Percentiles rank a stretch among this genome's conserved stretches.
Evolutionary conservation across 371 early-diverging fungal species (phyloP).

Genomic region (Synchytrium microbalum): DNA sequence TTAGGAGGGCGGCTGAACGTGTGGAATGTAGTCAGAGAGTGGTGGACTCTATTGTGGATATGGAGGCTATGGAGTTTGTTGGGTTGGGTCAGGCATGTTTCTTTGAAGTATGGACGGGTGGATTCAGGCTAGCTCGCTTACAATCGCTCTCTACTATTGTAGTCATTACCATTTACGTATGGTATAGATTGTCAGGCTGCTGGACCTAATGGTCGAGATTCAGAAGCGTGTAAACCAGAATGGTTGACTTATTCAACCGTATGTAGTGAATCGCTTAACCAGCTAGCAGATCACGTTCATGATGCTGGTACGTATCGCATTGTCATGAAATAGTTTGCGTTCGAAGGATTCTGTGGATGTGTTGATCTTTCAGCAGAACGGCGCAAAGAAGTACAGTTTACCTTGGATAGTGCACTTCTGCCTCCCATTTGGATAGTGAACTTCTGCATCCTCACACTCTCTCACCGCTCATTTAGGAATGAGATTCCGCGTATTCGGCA

Average conservation of each 20-base stretch:
- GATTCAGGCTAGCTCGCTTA: too few relatives aligned
- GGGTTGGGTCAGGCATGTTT: neutral
- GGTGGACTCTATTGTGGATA: neutral
- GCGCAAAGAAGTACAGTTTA: too few relatives aligned
- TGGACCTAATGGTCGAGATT: neutral
- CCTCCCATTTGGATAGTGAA: neutral
- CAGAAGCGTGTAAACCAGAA: conserved; percentile 1
- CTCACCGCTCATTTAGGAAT: too few relatives aligned
- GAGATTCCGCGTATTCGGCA: neutral
- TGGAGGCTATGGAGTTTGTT: neutral
- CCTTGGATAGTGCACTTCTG: too few relatives aligned
- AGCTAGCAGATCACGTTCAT: neutral
- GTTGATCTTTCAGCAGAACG: too few relatives aligned
- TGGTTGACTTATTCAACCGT: neutral
- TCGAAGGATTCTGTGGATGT: too few relatives aligned
- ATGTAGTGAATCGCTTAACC: neutral
- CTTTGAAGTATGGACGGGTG: too few relatives aligned
- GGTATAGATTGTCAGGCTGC: neutral
- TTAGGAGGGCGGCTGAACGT: neutral
- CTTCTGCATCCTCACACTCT: neutral
- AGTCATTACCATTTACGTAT: neutral
- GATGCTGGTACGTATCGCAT: neutral
- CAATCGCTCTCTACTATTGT: too few relatives aligned
- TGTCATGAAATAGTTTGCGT: too few relatives aligned
- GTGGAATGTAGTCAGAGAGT: neutral